A percentile compares a stretch with the other conserved stretches of the same genome.
phyloP scores from a whole-genome alignment of 2,329 filamentous ascomycete genomes.

The Microascus cirrosus region DNA sequence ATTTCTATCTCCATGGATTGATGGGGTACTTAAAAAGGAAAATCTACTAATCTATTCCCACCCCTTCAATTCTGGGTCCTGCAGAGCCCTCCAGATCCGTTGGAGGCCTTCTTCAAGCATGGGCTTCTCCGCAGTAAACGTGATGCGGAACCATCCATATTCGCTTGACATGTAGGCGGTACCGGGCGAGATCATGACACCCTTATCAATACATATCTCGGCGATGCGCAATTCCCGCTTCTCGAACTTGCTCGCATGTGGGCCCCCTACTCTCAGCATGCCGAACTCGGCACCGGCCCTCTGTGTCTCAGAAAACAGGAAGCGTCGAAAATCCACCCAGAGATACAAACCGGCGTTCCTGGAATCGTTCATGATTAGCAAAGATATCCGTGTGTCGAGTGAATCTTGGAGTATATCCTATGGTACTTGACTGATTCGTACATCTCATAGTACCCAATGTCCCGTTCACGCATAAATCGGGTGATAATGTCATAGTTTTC shows the following conservation, averaged over 20 bases:
- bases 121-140: constrained; percentile 8
- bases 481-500: constrained; percentile 1
- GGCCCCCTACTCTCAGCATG: not conserved
- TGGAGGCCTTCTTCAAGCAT: constrained; percentile 10
- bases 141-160: constrained; percentile 14
- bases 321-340: constrained; percentile 10
- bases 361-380: not conserved
- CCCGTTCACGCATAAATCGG: not conserved
- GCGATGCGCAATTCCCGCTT: constrained; percentile 8
- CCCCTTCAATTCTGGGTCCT: not conserved
- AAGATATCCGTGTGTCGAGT: not conserved
- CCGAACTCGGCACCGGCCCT: not conserved
- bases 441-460: constrained; percentile 5
- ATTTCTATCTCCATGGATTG: not conserved
- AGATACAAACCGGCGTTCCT: constrained; percentile 12
- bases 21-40: not conserved
- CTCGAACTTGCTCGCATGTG: not conserved
- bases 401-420: not conserved
- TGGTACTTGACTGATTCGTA: not conserved
- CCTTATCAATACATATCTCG: constrained; percentile 6
- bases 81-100: constrained; percentile 5
- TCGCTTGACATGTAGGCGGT: constrained; percentile 11
- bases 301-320: not conserved
- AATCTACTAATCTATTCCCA: not conserved
- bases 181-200: constrained; percentile 10